Evolutionary conservation across 1,284 basidiomycete genomes (phyloP).

Genomic region (Papiliotrema laurentii): DNA sequence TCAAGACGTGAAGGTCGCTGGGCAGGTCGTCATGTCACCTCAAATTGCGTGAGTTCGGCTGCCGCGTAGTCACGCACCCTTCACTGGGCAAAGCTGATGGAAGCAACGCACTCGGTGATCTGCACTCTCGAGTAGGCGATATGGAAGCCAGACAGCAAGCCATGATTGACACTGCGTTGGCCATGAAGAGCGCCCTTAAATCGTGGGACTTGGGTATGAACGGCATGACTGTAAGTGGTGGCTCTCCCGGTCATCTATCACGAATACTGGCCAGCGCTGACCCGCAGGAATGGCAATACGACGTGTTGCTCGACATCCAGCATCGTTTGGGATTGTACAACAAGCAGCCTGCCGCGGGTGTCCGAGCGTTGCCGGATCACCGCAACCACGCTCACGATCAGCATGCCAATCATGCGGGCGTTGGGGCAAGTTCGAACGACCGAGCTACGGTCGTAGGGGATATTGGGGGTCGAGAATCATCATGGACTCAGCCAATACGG

Average conservation of each 20-base stretch:
- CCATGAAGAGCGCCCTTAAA: slow-evolving; percentile 17
- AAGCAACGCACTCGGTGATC: slow-evolving; percentile 11
- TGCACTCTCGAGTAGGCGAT: slow-evolving; percentile 17
- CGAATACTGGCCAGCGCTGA: neutral
- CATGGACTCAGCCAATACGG: neutral
- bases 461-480: neutral
- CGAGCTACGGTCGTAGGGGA: neutral
- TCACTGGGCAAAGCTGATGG: neutral
- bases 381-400: neutral
- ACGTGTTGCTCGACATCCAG: slow-evolving; percentile 8
- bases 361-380: neutral
- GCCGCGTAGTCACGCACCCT: neutral
- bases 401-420: neutral
- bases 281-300: slow-evolving; percentile 9
- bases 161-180: slow-evolving; percentile 19
- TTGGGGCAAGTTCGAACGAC: neutral
- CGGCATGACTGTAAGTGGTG: slow-evolving; percentile 13
- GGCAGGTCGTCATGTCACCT: slow-evolving; percentile 4
- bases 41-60: slow-evolving; percentile 14
- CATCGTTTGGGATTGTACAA: slow-evolving; percentile 7
- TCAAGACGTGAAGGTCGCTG: neutral
- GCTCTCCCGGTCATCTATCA: neutral
- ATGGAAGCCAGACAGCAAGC: slow-evolving; percentile 20
- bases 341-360: neutral
- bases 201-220: slow-evolving; percentile 25